These are phyloP conservation scores for Immersiporthe knoxdaviesiana DNA, from an alignment of 2,329 filamentous ascomycete genomes.

Conservation along the genomic window DNA sequence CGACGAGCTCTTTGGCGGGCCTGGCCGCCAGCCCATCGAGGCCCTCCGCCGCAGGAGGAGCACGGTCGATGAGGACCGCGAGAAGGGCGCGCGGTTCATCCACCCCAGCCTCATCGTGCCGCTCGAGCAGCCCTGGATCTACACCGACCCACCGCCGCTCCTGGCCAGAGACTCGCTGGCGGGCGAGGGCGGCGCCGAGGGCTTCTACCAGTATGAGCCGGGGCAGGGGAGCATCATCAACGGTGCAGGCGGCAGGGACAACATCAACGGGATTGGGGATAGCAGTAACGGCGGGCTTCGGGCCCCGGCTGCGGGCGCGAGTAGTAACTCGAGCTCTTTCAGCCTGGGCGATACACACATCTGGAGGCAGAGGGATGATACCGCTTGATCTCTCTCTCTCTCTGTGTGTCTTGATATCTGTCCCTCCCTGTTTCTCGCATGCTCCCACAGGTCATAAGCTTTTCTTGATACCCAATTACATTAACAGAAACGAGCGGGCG, in stretches of 20 bases:
- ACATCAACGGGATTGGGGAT: not conserved
- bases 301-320: conserved; percentile 33
- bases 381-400: not conserved
- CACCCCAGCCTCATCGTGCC: conserved; percentile 75
- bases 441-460: too few relatives aligned
- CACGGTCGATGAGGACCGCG: conserved; percentile 73
- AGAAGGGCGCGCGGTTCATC: conserved; percentile 71
- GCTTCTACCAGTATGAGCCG: conserved; percentile 24
- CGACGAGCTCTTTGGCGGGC: conserved; percentile 44
- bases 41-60: conserved; percentile 56
- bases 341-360: conserved; percentile 56
- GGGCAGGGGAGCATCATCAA: conserved; percentile 23
- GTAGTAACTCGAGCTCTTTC: conserved; percentile 48
- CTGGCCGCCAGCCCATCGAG: conserved; percentile 39
- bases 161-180: conserved; percentile 29
- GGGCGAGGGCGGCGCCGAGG: conserved; percentile 9
- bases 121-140: conserved; percentile 74
- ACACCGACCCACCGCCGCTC: conserved; percentile 55
- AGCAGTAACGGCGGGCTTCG: not conserved
- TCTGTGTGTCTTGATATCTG: too few relatives aligned
- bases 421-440: too few relatives aligned
- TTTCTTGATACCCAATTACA: not conserved
- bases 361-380: conserved; percentile 44
- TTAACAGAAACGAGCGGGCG: not conserved
- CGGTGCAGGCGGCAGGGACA: not conserved